Evolutionary conservation across 768 basidiomycete species (phyloP), one percentile per base, ranked within the genome.

Genomic region (Fomitopsis pulvina): DNA sequence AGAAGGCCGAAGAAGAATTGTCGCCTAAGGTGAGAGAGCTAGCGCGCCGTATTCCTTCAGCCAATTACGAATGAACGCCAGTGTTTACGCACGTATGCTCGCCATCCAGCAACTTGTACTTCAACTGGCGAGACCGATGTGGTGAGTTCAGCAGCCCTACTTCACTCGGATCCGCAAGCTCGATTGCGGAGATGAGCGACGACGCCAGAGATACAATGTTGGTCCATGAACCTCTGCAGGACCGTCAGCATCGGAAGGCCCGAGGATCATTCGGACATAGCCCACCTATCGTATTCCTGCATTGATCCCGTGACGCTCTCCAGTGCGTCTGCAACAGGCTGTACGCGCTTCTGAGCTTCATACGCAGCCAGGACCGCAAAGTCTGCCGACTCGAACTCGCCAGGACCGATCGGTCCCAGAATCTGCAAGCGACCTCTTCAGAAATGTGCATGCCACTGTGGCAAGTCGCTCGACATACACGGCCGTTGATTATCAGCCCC

Each of bases 401-500:
- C 75, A 1, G 66, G 56, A 10, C 67, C 65, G 30, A 96, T 68
- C 0, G 91, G 90, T 0, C 90, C 89, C 24, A 97, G 69, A 45
- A 95, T 66, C 93, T 95, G 57, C 2, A 39, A 24, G 30, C 47
- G 43, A 38, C 29, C 12, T 39, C 12, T 29, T 39, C 4, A 38
- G 1, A 20, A 27, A 16, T 24, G 7, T 27, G 18, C 12, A 26
- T 21, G 5, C 9, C 4, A 6, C 26, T 26, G 4, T 2, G 2
- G 18, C 22, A 18, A 22, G 50, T 8, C 21, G 2, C 51, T 14
- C 7, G 9, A 69, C 85, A 63, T 61, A 94, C 92, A 27, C 94
- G 74, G 22, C 94, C 95, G 57, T 96, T 96, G 45, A 89, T 69
- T 29, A 94, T 52, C 30, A 97, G 51, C 0, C 76, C 88, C 20